phyloP scores from a whole-genome alignment of 2,329 filamentous ascomycete genomes.

The Verticillium nubilum region DNA sequence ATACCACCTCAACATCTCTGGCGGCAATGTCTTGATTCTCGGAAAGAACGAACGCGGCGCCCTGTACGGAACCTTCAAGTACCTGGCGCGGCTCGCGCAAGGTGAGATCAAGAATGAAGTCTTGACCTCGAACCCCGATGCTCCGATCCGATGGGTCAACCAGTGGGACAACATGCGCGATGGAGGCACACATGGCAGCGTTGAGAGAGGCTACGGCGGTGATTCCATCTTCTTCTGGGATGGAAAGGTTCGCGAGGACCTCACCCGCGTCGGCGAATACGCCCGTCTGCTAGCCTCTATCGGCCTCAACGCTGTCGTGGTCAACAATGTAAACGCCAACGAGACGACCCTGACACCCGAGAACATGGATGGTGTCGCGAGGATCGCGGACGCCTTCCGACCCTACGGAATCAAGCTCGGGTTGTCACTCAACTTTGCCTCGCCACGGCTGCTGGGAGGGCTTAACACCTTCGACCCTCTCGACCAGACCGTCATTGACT shows the following conservation, averaged over 20 bases:
- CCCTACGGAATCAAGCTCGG: conserved; percentile 63
- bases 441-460: conserved; percentile 50
- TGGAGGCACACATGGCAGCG: conserved; percentile 33
- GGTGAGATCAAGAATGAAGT: conserved; percentile 37
- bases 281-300: conserved; percentile 63
- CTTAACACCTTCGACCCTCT: conserved; percentile 61
- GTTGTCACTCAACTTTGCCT: conserved; percentile 63
- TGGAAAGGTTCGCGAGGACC: conserved; percentile 49
- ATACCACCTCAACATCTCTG: conserved; percentile 52
- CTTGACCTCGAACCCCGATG: conserved; percentile 49
- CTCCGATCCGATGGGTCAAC: conserved; percentile 63
- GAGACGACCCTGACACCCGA: conserved; percentile 44
- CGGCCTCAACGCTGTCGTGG: conserved; percentile 58
- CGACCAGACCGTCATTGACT: conserved; percentile 51
- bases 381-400: conserved; percentile 59
- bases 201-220: conserved; percentile 65
- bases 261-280: conserved; percentile 56
- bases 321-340: conserved; percentile 72
- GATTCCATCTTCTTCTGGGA: conserved; percentile 63
- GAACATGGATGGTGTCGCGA: conserved; percentile 56
- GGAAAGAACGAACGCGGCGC: conserved; percentile 62
- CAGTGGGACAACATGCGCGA: conserved; percentile 66
- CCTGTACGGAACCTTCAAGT: conserved; percentile 65
- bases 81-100: conserved; percentile 59
- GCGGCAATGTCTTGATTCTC: conserved; percentile 47